Percentiles rank a stretch among this genome's conserved stretches.
These are phyloP conservation scores for Phoma sp. DNA, from an alignment of 2,329 filamentous ascomycete genomes.

Conservation along the genomic window DNA sequence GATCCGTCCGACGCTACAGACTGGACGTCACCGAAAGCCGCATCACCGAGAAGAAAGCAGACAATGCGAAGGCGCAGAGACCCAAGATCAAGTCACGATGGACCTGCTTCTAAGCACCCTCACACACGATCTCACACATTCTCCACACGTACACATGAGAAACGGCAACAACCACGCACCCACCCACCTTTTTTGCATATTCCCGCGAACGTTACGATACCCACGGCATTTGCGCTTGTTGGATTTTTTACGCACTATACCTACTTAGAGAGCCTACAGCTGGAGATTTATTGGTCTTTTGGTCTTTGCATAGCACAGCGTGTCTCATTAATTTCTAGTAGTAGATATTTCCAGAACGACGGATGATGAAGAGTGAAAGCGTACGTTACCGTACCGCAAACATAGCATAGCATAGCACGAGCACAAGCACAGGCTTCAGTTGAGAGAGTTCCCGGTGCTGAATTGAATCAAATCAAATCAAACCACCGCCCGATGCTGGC, in stretches of 20 bases:
- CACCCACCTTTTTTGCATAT: slow-evolving; percentile 23
- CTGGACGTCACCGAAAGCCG: slow-evolving; percentile 38
- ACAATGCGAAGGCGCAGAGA: slow-evolving; percentile 15
- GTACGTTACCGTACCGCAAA: too few species aligned
- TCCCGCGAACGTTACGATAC: slow-evolving; percentile 36
- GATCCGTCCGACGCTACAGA: slow-evolving; percentile 47
- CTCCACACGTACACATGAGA: slow-evolving; percentile 7
- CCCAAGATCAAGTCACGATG: slow-evolving; percentile 28
- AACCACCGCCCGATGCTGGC: too few species aligned
- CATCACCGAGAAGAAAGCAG: slow-evolving; percentile 28
- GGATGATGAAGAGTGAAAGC: neutral
- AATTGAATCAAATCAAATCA: too few species aligned
- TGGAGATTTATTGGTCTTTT: slow-evolving; percentile 10
- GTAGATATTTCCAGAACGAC: neutral
- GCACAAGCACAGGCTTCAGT: too few species aligned
- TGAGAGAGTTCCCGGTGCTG: too few species aligned
- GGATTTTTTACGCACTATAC: slow-evolving; percentile 23
- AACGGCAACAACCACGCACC: neutral
- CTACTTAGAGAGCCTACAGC: slow-evolving; percentile 20
- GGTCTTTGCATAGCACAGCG: slow-evolving; percentile 14
- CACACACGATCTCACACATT: neutral
- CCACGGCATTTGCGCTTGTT: slow-evolving; percentile 32
- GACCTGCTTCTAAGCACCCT: slow-evolving; percentile 31
- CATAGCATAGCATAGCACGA: too few species aligned
- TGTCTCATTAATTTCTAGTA: slow-evolving; percentile 18